Percentiles rank a stretch among this genome's conserved stretches.
Conservation (phyloP, 208 protist genomes). For the Crithidia bombi region DNA sequence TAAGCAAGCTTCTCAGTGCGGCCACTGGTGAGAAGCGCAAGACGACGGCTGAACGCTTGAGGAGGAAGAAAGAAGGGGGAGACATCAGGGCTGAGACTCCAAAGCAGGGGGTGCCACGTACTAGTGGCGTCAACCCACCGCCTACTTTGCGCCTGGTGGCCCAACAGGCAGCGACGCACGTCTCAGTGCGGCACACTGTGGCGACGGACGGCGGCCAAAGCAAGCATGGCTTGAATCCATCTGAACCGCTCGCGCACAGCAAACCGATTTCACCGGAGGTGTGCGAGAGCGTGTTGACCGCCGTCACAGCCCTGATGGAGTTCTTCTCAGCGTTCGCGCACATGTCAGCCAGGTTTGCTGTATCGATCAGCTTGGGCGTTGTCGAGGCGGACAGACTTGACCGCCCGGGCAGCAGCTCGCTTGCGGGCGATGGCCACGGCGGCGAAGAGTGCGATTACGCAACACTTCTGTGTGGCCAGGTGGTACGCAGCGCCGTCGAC, state of each 20-base stretch:
- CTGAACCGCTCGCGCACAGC: background rate
- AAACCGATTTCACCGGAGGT: background rate
- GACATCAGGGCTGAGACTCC: background rate
- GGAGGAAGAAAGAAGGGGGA: background rate
- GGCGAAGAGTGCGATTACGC: background rate
- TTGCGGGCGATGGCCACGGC: background rate
- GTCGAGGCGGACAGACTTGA: background rate
- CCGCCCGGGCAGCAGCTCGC: background rate
- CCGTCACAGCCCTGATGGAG: constrained; percentile 17
- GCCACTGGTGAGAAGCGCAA: too few species aligned
- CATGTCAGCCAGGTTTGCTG: background rate
- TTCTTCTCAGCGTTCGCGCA: constrained; percentile 4
- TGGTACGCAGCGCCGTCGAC: constrained; percentile 17
- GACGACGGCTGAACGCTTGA: too few species aligned
- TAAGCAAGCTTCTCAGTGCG: too few species aligned
- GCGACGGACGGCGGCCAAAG: background rate
- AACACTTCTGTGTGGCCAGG: constrained; percentile 2
- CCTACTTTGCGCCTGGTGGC: constrained; percentile 6
- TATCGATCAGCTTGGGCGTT: background rate
- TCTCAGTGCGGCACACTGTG: background rate
- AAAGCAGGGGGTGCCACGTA: background rate
- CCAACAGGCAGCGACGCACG: background rate
- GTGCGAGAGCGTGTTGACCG: background rate
- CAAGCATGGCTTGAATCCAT: background rate
- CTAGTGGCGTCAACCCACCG: background rate